Conservation (phyloP, 2,329 filamentous ascomycete species). For the Diaporthe ampelina region DNA sequence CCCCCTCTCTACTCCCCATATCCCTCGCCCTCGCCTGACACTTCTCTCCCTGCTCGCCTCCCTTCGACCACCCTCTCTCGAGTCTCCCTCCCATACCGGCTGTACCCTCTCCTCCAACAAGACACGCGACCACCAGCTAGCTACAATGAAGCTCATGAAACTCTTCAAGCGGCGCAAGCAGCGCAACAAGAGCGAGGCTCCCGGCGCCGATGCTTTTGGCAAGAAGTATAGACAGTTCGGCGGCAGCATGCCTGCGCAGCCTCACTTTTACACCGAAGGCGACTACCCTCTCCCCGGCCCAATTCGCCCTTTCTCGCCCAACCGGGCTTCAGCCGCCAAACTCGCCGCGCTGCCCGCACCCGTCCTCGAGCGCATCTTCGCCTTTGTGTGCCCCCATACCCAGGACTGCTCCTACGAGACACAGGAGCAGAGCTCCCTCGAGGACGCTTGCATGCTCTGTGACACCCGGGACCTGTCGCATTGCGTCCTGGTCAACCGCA, state of each 20-base stretch:
- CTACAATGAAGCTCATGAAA: slow-evolving; percentile 40
- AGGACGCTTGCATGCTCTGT: slow-evolving; percentile 92
- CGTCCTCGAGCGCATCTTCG: slow-evolving; percentile 84
- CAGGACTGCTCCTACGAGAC: slow-evolving; percentile 83
- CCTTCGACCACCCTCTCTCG: neutral
- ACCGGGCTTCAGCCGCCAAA: slow-evolving; percentile 55
- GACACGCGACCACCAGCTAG: slow-evolving; percentile 12
- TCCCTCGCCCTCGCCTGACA: neutral
- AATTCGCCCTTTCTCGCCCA: slow-evolving; percentile 54
- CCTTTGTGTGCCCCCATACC: slow-evolving; percentile 86
- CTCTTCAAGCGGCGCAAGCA: slow-evolving; percentile 54
- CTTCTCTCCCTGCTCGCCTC: neutral
- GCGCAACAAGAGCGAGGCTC: slow-evolving; percentile 45
- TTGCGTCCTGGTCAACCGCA: slow-evolving; percentile 80
- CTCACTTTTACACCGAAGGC: slow-evolving; percentile 25
- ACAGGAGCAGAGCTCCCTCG: slow-evolving; percentile 83
- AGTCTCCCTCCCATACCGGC: neutral
- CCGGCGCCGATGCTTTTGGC: slow-evolving; percentile 40
- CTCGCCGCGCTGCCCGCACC: slow-evolving; percentile 72
- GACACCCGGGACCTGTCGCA: slow-evolving; percentile 90
- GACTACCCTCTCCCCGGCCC: slow-evolving; percentile 31
- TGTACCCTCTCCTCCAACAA: slow-evolving; percentile 13
- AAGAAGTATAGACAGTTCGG: slow-evolving; percentile 46
- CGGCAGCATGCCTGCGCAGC: slow-evolving; percentile 42
- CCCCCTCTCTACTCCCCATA: neutral